These are phyloP conservation scores for Microglena sp. DNA, from an alignment of 139 green algal species.

Conservation along the genomic window DNA sequence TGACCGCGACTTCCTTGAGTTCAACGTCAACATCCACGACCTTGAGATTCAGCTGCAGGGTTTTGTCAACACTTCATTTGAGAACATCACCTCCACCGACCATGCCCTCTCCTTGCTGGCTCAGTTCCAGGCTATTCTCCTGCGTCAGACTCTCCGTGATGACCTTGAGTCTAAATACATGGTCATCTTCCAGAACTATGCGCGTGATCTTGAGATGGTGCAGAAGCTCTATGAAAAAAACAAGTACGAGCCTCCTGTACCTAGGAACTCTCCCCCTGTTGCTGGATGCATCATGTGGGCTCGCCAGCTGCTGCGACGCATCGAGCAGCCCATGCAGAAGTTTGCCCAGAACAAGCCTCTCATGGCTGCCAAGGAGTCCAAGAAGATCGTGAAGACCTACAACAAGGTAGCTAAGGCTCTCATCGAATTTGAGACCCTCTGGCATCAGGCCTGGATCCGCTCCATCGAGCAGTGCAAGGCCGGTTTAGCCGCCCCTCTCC, in stretches of 20 bases:
- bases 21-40: slow-evolving; percentile 92
- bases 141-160: slow-evolving; percentile 67
- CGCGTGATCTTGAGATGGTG: slow-evolving; percentile 72
- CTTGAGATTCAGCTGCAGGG: slow-evolving; percentile 78
- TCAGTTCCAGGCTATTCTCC: slow-evolving; percentile 81
- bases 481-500: slow-evolving; percentile 67
- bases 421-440: slow-evolving; percentile 89
- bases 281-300: slow-evolving; percentile 76
- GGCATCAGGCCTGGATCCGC: slow-evolving; percentile 50
- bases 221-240: slow-evolving; percentile 85
- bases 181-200: slow-evolving; percentile 82
- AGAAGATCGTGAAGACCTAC: slow-evolving; percentile 81
- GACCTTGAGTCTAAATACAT: slow-evolving; percentile 75
- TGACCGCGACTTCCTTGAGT: slow-evolving; percentile 88
- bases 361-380: slow-evolving; percentile 79
- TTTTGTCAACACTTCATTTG: slow-evolving; percentile 79
- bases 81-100: slow-evolving; percentile 77
- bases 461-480: slow-evolving; percentile 60
- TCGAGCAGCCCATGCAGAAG: slow-evolving; percentile 84
- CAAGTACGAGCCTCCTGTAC: slow-evolving; percentile 73
- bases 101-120: slow-evolving; percentile 74
- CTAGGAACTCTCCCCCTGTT: slow-evolving; percentile 76
- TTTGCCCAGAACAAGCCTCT: slow-evolving; percentile 71
- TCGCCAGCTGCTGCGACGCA: slow-evolving; percentile 77
- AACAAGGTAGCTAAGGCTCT: slow-evolving; percentile 81